phyloP scores from a whole-genome alignment of 2,329 filamentous ascomycete species.

The Ceratocystis eucalypticola region DNA sequence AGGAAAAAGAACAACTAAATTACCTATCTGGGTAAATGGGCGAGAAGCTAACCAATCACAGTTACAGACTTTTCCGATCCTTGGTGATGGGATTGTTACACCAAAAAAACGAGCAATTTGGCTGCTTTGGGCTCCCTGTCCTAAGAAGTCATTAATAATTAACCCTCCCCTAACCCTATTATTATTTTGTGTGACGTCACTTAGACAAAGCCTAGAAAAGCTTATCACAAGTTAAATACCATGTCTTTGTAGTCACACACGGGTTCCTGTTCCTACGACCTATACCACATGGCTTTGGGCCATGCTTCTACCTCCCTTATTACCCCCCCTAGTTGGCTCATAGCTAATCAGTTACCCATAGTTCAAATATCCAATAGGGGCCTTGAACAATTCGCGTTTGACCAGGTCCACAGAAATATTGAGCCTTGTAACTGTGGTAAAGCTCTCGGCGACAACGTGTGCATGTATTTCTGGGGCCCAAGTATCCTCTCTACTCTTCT shows the following conservation, averaged over 20 bases:
- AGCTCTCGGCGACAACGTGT: background rate
- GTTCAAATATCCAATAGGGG: background rate
- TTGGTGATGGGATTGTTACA: background rate
- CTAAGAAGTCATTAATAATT: background rate
- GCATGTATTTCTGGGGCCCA: background rate
- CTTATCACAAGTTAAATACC: too few species aligned
- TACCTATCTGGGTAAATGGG: background rate
- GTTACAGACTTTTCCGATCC: background rate
- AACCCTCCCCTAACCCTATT: background rate
- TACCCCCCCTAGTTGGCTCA: too few species aligned
- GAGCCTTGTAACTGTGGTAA: background rate
- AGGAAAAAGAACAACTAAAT: background rate
- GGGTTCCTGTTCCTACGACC: too few species aligned
- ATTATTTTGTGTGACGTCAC: background rate
- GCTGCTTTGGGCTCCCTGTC: background rate
- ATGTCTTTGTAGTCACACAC: too few species aligned
- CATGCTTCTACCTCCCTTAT: too few species aligned
- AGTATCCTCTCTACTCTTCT: background rate
- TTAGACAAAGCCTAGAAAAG: background rate
- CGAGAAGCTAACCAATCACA: background rate
- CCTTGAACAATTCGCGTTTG: background rate
- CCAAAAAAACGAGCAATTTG: background rate
- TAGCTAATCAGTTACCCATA: too few species aligned
- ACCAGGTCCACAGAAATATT: background rate
- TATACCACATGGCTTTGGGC: too few species aligned